A percentile compares a stretch with the other conserved stretches of the same genome.
Conservation (phyloP, 1,284 basidiomycete genomes). For the Entoloma clypeatum region DNA sequence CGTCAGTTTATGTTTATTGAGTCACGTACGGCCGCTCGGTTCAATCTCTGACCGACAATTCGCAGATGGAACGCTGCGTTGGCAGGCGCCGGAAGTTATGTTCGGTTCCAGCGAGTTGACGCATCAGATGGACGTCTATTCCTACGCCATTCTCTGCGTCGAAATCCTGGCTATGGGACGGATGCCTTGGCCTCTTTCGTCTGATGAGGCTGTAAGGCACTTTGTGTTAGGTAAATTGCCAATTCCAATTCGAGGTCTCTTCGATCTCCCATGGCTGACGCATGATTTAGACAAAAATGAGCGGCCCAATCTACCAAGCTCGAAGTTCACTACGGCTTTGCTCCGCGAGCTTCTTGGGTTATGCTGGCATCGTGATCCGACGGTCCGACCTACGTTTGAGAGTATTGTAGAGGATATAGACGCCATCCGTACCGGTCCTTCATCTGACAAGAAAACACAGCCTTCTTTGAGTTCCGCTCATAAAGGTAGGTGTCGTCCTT, state of each 20-base stretch:
- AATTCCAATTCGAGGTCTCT: neutral
- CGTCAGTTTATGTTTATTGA: slow-evolving; percentile 37
- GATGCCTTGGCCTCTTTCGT: slow-evolving; percentile 55
- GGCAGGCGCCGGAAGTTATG: slow-evolving; percentile 74
- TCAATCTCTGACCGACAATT: no score
- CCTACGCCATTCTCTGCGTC: slow-evolving; percentile 67
- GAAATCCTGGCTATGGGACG: slow-evolving; percentile 64
- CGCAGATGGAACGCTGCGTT: slow-evolving; percentile 57
- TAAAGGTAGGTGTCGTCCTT: no score
- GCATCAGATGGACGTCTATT: slow-evolving; percentile 61
- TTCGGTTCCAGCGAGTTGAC: slow-evolving; percentile 42
- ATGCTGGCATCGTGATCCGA: slow-evolving; percentile 30
- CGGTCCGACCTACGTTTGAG: no score
- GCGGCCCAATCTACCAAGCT: slow-evolving; percentile 47
- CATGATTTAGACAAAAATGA: slow-evolving; percentile 46
- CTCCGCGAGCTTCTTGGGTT: slow-evolving; percentile 26
- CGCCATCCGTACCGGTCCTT: no score
- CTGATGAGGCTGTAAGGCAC: slow-evolving; percentile 54
- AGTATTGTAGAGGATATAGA: no score
- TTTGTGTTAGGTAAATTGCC: slow-evolving; percentile 55
- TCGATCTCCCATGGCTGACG: neutral
- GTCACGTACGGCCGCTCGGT: no score
- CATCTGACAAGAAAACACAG: no score
- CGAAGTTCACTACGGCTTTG: slow-evolving; percentile 25
- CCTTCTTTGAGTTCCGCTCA: no score